Conservation (phyloP, 495 filamentous ascomycete genomes). For the Paragyromitra xinjiangensis region DNA sequence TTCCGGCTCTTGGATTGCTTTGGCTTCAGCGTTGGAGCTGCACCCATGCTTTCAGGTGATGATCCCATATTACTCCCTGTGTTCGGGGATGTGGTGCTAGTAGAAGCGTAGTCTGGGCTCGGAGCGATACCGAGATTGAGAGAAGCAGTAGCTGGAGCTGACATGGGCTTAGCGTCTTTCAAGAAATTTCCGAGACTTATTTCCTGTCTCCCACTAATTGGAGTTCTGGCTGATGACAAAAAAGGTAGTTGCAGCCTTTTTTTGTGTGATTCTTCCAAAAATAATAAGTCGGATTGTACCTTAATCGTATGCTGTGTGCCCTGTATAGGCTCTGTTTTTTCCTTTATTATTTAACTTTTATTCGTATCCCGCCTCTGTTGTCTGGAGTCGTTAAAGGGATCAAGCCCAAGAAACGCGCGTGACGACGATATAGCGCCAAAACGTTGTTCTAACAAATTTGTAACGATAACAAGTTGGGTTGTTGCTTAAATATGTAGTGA, state of each 20-base stretch:
- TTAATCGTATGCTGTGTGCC: slow-evolving; percentile 20
- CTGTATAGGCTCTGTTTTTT: slow-evolving; percentile 15
- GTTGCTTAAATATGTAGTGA: slow-evolving; percentile 47
- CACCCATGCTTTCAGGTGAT: slow-evolving; percentile 48
- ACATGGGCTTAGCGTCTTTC: slow-evolving; percentile 27
- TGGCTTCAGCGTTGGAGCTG: slow-evolving; percentile 64
- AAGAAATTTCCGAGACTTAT: slow-evolving; percentile 1
- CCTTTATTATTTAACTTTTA: slow-evolving; percentile 6
- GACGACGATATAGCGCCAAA: slow-evolving; percentile 49
- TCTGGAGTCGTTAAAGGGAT: slow-evolving; percentile 19
- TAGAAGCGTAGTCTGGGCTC: slow-evolving; percentile 29
- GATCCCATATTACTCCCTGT: slow-evolving; percentile 48
- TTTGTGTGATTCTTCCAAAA: not conserved
- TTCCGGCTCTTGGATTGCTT: slow-evolving; percentile 88
- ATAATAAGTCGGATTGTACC: not conserved
- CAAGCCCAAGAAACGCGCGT: slow-evolving; percentile 44
- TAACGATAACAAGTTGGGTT: slow-evolving; percentile 48
- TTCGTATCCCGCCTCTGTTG: slow-evolving; percentile 17
- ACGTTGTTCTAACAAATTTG: slow-evolving; percentile 39
- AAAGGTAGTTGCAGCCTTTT: not conserved
- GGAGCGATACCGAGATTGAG: slow-evolving; percentile 23
- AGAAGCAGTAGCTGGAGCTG: slow-evolving; percentile 37
- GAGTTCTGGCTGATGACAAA: slow-evolving; percentile 16
- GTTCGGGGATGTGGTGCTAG: slow-evolving; percentile 24
- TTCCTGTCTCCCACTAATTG: slow-evolving; percentile 20